A percentile compares a stretch with the other conserved stretches of the same genome.
These are phyloP conservation scores for Fragosphaeria purpurea DNA, from an alignment of 2,329 filamentous ascomycete genomes.

Conservation along the genomic window DNA sequence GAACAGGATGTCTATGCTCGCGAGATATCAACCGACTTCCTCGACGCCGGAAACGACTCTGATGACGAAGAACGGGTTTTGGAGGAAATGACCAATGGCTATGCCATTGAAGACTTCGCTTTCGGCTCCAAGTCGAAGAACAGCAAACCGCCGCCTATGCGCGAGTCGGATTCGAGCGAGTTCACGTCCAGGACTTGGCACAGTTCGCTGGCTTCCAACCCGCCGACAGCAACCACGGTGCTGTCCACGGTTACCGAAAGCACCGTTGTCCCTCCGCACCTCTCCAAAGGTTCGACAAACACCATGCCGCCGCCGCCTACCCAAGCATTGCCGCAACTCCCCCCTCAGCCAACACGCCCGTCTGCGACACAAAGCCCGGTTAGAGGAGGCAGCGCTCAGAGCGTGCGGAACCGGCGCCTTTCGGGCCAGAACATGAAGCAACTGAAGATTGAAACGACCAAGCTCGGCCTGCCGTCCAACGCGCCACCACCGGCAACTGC, in stretches of 20 bases:
- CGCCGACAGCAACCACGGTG: constrained; percentile 51
- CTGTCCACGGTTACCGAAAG: constrained; percentile 65
- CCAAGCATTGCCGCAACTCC: constrained; percentile 33
- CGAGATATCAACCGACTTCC: constrained; percentile 48
- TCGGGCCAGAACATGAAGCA: constrained; percentile 74
- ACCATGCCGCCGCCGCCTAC: constrained; percentile 38
- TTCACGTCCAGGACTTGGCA: constrained; percentile 72
- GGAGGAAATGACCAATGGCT: constrained; percentile 80
- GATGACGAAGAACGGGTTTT: constrained; percentile 68
- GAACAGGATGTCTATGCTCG: not conserved
- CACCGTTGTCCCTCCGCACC: constrained; percentile 16
- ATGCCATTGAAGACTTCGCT: constrained; percentile 73
- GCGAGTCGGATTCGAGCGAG: constrained; percentile 74
- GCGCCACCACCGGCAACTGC: not conserved
- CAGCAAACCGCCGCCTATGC: constrained; percentile 55
- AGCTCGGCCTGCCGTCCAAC: constrained; percentile 18
- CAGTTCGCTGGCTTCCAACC: constrained; percentile 65
- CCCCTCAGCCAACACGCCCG: constrained; percentile 24
- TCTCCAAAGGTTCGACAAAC: constrained; percentile 17
- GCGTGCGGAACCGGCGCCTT: constrained; percentile 65
- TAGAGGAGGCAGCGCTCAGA: constrained; percentile 19
- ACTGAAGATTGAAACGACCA: constrained; percentile 74
- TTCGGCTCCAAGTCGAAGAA: constrained; percentile 46
- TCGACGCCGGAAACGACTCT: constrained; percentile 46
- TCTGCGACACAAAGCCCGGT: constrained; percentile 20